Percentiles rank a stretch among this genome's conserved stretches.
These are phyloP conservation scores for Penicillium sclerotigenum DNA, from an alignment of 2,329 filamentous ascomycete genomes.

Conservation along the genomic window DNA sequence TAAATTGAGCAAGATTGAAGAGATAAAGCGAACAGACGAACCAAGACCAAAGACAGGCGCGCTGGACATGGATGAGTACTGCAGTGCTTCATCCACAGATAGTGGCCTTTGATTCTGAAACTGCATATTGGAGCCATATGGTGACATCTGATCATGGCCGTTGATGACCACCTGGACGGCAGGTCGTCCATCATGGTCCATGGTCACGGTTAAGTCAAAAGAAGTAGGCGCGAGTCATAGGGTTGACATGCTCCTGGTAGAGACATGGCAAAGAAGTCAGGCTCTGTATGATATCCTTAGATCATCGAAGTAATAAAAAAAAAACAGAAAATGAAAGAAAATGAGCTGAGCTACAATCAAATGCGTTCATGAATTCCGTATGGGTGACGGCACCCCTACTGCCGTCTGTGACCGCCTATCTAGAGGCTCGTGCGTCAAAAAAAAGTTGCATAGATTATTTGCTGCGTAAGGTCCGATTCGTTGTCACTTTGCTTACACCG, in stretches of 20 bases:
- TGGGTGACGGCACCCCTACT: constrained; percentile 14
- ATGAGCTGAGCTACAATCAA: constrained; percentile 12
- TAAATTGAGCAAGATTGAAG: constrained; percentile 16
- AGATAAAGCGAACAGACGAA: constrained; percentile 23
- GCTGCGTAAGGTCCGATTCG: neutral
- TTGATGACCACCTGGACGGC: constrained; percentile 45
- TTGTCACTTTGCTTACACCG: neutral
- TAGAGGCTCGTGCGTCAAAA: constrained; percentile 24
- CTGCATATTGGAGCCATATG: constrained; percentile 26
- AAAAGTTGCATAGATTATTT: constrained; percentile 15
- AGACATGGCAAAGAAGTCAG: constrained; percentile 31
- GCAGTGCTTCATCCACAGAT: constrained; percentile 47
- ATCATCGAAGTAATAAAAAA: constrained; percentile 8
- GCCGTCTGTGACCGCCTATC: constrained; percentile 20
- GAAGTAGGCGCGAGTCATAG: constrained; percentile 24
- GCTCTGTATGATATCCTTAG: constrained; percentile 21
- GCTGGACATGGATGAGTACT: constrained; percentile 51
- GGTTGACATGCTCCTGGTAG: constrained; percentile 29
- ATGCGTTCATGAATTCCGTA: constrained; percentile 19
- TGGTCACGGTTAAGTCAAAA: constrained; percentile 28
- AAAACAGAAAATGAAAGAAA: neutral
- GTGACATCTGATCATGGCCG: constrained; percentile 29
- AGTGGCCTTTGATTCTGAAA: constrained; percentile 36
- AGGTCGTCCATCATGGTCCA: constrained; percentile 42
- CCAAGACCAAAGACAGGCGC: constrained; percentile 47